Conservation (phyloP, 495 filamentous ascomycete genomes). For the Annulohypoxylon maeteangense region DNA sequence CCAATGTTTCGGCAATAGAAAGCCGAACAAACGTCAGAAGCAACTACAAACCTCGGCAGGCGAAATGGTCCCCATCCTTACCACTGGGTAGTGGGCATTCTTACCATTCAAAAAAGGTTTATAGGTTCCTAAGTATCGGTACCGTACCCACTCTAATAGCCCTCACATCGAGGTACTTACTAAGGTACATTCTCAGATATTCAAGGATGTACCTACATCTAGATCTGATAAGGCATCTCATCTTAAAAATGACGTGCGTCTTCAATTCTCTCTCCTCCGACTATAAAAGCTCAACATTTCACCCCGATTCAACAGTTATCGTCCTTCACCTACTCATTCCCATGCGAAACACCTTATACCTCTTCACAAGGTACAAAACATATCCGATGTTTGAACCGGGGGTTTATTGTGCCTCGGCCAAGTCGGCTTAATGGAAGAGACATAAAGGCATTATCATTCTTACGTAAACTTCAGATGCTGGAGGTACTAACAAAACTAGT, state of each 20-base stretch:
- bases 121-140: slow-evolving; percentile 13
- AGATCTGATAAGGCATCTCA: slow-evolving; percentile 8
- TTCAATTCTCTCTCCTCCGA: not conserved
- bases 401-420: slow-evolving; percentile 30
- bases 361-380: not conserved
- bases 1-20: slow-evolving; percentile 33
- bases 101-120: not conserved
- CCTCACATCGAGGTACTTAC: slow-evolving; percentile 1
- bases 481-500: not conserved
- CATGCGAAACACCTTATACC: not conserved
- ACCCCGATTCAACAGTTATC: not conserved
- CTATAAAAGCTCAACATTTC: not conserved
- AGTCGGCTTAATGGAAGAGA: slow-evolving; percentile 37
- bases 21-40: slow-evolving; percentile 40
- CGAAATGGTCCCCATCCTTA: not conserved
- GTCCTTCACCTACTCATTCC: not conserved
- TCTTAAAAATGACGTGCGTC: slow-evolving; percentile 2
- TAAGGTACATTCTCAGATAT: not conserved
- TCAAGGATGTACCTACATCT: not conserved
- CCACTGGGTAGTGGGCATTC: no score
- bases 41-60: slow-evolving; percentile 31
- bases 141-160: slow-evolving; percentile 17
- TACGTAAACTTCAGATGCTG: not conserved
- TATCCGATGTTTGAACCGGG: not conserved
- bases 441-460: not conserved